These are phyloP conservation scores for Diaporthe helianthi DNA, from an alignment of 2,329 filamentous ascomycete genomes.

Conservation along the genomic window DNA sequence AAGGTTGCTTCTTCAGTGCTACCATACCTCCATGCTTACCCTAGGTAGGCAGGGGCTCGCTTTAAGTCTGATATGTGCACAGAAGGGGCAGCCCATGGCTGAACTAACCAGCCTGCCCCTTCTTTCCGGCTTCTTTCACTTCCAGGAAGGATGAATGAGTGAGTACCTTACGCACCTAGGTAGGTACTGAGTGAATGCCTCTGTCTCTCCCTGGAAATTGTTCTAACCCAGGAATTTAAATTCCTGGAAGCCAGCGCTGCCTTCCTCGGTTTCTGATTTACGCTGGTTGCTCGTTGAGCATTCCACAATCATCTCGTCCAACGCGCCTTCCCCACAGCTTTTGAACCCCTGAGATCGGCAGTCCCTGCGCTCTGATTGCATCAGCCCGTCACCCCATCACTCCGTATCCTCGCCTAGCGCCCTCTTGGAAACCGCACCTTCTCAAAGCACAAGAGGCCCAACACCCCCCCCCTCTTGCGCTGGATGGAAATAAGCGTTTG, in stretches of 20 bases:
- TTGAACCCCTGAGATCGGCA: constrained; percentile 29
- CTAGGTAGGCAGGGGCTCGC: constrained; percentile 19
- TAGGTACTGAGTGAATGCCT: neutral
- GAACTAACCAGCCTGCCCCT: neutral
- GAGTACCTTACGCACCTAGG: too few species aligned
- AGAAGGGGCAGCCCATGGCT: neutral
- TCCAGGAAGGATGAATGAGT: neutral
- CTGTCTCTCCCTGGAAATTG: neutral
- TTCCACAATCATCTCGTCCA: constrained; percentile 26
- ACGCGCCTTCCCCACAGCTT: constrained; percentile 27
- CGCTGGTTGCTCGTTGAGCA: constrained; percentile 19
- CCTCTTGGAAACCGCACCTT: constrained; percentile 24
- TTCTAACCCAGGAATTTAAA: too few species aligned
- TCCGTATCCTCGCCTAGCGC: constrained; percentile 9
- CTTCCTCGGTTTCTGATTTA: neutral
- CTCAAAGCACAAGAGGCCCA: constrained; percentile 15
- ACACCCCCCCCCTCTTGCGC: constrained; percentile 14
- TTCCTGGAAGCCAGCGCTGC: constrained; percentile 16
- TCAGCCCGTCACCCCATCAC: constrained; percentile 15
- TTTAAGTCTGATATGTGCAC: constrained; percentile 7
- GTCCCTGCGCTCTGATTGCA: constrained; percentile 29
- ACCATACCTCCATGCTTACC: too few species aligned
- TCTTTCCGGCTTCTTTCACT: neutral
- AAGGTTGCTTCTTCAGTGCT: constrained; percentile 4
- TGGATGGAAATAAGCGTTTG: constrained; percentile 22